These are phyloP conservation scores for Panicum miliaceum DNA, from an alignment of 176 grass and related monocot genomes.

Conservation along the genomic window DNA sequence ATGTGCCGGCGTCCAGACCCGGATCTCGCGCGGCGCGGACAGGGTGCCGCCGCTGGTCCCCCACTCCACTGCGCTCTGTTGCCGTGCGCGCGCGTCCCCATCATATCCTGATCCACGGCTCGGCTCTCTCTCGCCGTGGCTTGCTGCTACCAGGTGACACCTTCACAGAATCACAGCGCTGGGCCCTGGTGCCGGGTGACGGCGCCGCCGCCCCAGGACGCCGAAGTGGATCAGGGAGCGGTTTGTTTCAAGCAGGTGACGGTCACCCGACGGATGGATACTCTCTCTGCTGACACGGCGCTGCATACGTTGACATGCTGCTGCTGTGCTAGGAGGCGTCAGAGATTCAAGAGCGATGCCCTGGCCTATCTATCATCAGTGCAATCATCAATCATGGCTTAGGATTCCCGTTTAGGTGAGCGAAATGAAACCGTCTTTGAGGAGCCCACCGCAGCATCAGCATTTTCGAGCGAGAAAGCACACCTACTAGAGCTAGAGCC, in stretches of 20 bases:
- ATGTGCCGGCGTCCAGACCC: slow-evolving; percentile 27
- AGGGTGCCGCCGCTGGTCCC: neutral
- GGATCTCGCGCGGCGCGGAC: slow-evolving; percentile 26
- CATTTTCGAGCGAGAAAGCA: too few species aligned
- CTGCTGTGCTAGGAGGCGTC: neutral
- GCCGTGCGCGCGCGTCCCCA: neutral
- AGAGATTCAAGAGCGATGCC: neutral
- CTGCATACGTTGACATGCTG: neutral
- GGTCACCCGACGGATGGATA: too few species aligned
- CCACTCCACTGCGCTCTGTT: too few species aligned
- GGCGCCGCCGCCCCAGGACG: too few species aligned
- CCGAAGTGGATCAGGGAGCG: too few species aligned
- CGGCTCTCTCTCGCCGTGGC: neutral
- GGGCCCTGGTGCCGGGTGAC: too few species aligned
- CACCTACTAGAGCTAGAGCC: too few species aligned
- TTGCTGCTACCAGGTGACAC: too few species aligned
- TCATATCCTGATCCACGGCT: neutral
- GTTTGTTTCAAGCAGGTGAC: too few species aligned
- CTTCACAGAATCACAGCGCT: too few species aligned
- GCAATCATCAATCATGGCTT: neutral
- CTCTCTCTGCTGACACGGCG: too few species aligned
- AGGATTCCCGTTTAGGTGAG: slow-evolving; percentile 25
- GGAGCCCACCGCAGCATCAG: too few species aligned
- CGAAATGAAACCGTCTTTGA: neutral
- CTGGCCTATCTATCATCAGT: neutral